Percentiles rank a stretch among this genome's conserved stretches.
Evolutionary conservation across 129 eudicot genomes (phyloP).

Genomic region (Oenanthe sinensis): DNA sequence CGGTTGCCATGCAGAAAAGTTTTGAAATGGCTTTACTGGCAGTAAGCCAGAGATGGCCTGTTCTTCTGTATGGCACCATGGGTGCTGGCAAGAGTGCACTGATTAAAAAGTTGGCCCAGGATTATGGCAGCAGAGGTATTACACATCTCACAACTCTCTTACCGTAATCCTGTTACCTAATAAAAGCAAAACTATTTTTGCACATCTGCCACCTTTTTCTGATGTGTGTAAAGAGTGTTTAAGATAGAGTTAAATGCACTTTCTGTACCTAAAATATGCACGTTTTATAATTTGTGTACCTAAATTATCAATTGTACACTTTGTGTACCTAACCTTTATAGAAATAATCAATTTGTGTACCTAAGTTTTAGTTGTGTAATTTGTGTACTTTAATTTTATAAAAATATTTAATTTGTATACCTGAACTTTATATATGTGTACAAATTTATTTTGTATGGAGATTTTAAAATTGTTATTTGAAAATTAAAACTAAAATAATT

Average conservation of each 20-base stretch:
- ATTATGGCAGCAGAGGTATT: slow-evolving; percentile 63
- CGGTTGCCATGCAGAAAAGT: slow-evolving; percentile 61
- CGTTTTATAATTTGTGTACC: too few species aligned
- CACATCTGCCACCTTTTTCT: neutral
- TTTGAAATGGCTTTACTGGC: slow-evolving; percentile 85
- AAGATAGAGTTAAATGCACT: neutral
- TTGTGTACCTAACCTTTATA: too few species aligned
- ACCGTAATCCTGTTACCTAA: neutral
- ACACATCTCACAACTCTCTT: neutral
- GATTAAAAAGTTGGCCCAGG: slow-evolving; percentile 54
- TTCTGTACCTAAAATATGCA: too few species aligned
- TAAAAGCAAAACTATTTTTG: neutral
- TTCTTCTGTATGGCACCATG: slow-evolving; percentile 89
- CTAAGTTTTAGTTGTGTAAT: too few species aligned
- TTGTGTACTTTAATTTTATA: too few species aligned
- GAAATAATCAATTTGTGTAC: too few species aligned
- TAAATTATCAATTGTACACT: too few species aligned
- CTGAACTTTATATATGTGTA: too few species aligned
- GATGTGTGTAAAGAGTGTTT: neutral
- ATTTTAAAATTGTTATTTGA: too few species aligned
- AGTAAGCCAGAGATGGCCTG: slow-evolving; percentile 95
- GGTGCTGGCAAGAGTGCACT: slow-evolving; percentile 94
- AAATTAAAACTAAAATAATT: too few species aligned
- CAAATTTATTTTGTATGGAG: too few species aligned
- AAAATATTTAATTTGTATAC: too few species aligned